A percentile compares a stretch with the other conserved stretches of the same genome.
Evolutionary conservation across 371 early-diverging fungal species (phyloP).

Genomic region (Racocetra persica): DNA sequence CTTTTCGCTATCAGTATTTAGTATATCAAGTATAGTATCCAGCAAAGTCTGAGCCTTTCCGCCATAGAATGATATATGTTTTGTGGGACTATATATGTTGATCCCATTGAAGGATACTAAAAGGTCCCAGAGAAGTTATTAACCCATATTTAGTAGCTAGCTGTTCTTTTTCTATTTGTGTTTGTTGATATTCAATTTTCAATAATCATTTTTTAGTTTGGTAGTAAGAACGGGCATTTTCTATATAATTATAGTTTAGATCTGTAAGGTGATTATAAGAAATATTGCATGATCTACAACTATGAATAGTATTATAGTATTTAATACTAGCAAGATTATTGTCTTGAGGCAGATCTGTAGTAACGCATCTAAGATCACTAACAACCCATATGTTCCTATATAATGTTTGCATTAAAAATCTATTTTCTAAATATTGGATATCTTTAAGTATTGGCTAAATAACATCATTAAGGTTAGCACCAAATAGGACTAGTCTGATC

Average conservation of each 20-base stretch:
- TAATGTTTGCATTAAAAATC: neutral
- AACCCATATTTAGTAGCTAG: neutral
- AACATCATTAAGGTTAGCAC: neutral
- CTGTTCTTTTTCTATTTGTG: neutral
- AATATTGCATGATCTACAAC: neutral
- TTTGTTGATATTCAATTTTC: neutral
- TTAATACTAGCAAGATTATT: slow-evolving; percentile 11
- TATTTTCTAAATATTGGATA: neutral
- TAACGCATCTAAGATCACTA: neutral
- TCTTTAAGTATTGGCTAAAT: neutral
- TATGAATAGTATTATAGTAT: neutral
- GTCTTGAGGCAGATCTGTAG: neutral
- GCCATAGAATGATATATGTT: slow-evolving; percentile 27
- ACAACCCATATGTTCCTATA: neutral
- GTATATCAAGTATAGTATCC: neutral
- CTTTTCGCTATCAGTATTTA: neutral
- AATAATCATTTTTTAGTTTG: neutral
- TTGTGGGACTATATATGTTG: neutral
- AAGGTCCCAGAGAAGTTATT: neutral
- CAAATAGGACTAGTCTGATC: slow-evolving; percentile 6
- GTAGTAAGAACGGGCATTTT: neutral
- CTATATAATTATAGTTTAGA: neutral
- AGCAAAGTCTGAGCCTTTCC: neutral
- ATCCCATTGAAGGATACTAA: neutral
- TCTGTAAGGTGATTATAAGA: neutral